Conservation (phyloP, 352 stramenopile genomes). For the Phytophthora europaea region DNA sequence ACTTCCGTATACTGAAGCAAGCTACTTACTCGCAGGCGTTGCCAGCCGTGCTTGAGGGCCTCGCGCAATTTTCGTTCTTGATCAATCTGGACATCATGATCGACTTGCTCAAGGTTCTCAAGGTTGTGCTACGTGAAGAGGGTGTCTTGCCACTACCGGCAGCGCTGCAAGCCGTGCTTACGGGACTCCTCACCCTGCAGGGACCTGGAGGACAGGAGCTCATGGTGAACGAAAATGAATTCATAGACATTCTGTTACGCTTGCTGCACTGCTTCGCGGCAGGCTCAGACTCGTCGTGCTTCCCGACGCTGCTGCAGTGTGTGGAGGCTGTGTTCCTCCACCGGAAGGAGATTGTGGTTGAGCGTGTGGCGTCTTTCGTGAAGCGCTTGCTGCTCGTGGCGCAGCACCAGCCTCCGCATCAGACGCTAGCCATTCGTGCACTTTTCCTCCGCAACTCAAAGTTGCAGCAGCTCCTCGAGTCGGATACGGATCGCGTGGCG, state of each 20-base stretch:
- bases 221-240: slow-evolving; percentile 97
- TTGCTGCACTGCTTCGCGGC: slow-evolving; percentile 81
- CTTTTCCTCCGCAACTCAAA: slow-evolving; percentile 95
- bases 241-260: slow-evolving; percentile 95
- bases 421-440: slow-evolving; percentile 86
- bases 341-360: slow-evolving; percentile 95
- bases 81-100: slow-evolving; percentile 99
- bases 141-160: slow-evolving; percentile 73
- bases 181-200: slow-evolving; percentile 94
- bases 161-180: slow-evolving; percentile 91
- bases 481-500: slow-evolving; percentile 95
- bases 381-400: slow-evolving; percentile 94
- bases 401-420: slow-evolving; percentile 86
- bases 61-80: slow-evolving; percentile 97
- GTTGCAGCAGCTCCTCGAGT: slow-evolving; percentile 95
- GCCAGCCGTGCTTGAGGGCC: slow-evolving; percentile 92
- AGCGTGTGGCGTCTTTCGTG: slow-evolving; percentile 95
- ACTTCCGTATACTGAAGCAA: slow-evolving; percentile 97
- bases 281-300: slow-evolving; percentile 55
- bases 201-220: slow-evolving; percentile 94
- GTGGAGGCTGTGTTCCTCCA: slow-evolving; percentile 95
- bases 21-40: slow-evolving; percentile 90
- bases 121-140: slow-evolving; percentile 89
- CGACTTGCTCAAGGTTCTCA: slow-evolving; percentile 96
- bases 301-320: slow-evolving; percentile 88